Conservation (phyloP, 164 flowering plant genomes). For the Macadamia integrifolia region DNA sequence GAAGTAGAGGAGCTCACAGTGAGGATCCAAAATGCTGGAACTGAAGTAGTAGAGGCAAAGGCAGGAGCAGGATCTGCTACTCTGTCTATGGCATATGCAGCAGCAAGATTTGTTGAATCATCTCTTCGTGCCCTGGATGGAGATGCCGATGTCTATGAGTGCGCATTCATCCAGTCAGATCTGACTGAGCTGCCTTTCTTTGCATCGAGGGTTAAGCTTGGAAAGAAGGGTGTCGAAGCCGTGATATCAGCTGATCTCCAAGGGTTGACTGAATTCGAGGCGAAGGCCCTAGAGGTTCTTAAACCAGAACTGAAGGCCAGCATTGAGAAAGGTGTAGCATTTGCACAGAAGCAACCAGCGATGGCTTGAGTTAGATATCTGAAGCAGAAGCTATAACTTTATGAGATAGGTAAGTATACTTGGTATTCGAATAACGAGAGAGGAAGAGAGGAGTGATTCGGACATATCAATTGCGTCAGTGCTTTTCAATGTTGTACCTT, state of each 20-base stretch:
- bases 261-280: constrained; percentile 16
- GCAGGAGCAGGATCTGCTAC: constrained; percentile 13
- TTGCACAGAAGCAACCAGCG: constrained; percentile 10
- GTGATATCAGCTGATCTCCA: constrained; percentile 10
- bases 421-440: too few species aligned
- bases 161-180: constrained; percentile 9
- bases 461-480: too few species aligned
- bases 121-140: constrained; percentile 17
- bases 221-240: constrained; percentile 18
- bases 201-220: constrained; percentile 14
- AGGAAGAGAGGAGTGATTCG: too few species aligned
- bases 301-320: constrained; percentile 20
- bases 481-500: too few species aligned
- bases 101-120: constrained; percentile 16
- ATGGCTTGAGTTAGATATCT: neutral
- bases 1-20: constrained; percentile 12
- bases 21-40: constrained; percentile 19
- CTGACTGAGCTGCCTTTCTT: constrained; percentile 13
- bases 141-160: constrained; percentile 13
- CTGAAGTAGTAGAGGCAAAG: constrained; percentile 9
- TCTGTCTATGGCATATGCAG: constrained; percentile 18
- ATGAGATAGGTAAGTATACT: too few species aligned
- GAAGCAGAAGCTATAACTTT: too few species aligned
- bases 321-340: constrained; percentile 17
- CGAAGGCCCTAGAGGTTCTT: constrained; percentile 10